Evolutionary conservation across 208 protist genomes (phyloP), one percentile per base, ranked within the genome.

Genomic region (Leishmania tarentolae): DNA sequence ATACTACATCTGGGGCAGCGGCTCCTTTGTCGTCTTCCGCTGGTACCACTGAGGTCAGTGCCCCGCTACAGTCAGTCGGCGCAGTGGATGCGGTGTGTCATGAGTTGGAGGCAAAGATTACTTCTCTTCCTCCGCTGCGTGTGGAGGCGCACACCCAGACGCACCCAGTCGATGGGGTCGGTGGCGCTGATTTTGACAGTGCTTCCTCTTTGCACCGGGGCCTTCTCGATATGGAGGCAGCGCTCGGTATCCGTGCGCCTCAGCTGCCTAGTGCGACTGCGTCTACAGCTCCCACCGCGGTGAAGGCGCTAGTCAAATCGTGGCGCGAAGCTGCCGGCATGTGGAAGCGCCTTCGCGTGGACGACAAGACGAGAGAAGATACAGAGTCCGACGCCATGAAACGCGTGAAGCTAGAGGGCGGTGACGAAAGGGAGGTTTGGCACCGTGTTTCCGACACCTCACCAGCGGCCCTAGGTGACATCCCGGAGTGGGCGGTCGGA

Each of bases 71-170:
- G n/a, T 13, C 72, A 3, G 4, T 50, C 50, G 17, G 9, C 24
- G 21, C 11, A 24, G 7, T 77, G 28, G 74, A 66, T 24, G 56
- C 31, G 21, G 15, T 63, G 19, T 65, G 56, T 46, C 53, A 40
- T 21, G 40, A 59, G 13, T 17, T 68, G 24, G 56, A 47, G 74
- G 52, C 5, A 24, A 77, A 37, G 21, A 9, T 66, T 11, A 47
- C n/a, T 5, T 35, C 56, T 40, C 74, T 77, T n/a, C 74, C 61
- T 3, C 44, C 42, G 76, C 9, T 57, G 21, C 53, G 56, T 44
- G 53, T n/a, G 19, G 53, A 78, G 56, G 63, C 57, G 5, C 57
- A 79, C 46, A 75, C 76, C 50, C 81, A 85, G n/a, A 81, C 81
- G 4, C 50, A 79, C 21, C 40, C 9, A 7, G 37, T n/a, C 47